Evolutionary conservation across 1,284 basidiomycete genomes (phyloP), one percentile per base, ranked within the genome.

Genomic region (Pisolithus thermaeus): DNA sequence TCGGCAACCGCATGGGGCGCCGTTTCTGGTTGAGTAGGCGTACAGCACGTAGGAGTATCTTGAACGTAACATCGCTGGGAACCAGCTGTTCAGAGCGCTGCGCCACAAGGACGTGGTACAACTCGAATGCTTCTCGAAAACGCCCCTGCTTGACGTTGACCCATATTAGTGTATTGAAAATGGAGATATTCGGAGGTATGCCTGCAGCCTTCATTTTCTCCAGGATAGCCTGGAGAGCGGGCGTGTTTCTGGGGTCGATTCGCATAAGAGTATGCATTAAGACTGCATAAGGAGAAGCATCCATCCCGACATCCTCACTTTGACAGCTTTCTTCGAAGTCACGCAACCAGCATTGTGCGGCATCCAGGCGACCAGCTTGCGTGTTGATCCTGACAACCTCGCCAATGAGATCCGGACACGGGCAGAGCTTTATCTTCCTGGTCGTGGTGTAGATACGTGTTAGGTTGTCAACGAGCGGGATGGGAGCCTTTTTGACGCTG

Each of bases 121-220:
- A 61, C 4, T 63, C 56, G 56, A 78, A 78, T 6, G 72, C 73
- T 22, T 67, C 61, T 35, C 69, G 61, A 48, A 68, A 66, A 5
- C 61, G 56, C n/a, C 58, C 56, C 1, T 65, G 62, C 35, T 72
- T 59, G 52, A 76, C 67, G 6, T 67, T 62, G 5, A 67, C 61
- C 11, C 58, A 64, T 27, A 82, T 72, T 58, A 81, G 70, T 7
- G 72, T 58, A 51, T 79, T 80, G 66, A 77, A 73, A 36, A 80
- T 57, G 37, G 59, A 54, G 9, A 71, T 64, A 52, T 76, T 68
- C 0, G 71, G 71, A 7, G 61, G 39, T 18, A 76, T 62, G 12
- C 67, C 67, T 1, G 69, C 65, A 28, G 64, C 57, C 39, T 62
- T 57, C 73, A 81, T 76, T 45, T 67, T 61, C 1, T 60, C 53